These are phyloP conservation scores for Poa annua DNA, from an alignment of 176 grass and related monocot genomes.

Conservation along the genomic window DNA sequence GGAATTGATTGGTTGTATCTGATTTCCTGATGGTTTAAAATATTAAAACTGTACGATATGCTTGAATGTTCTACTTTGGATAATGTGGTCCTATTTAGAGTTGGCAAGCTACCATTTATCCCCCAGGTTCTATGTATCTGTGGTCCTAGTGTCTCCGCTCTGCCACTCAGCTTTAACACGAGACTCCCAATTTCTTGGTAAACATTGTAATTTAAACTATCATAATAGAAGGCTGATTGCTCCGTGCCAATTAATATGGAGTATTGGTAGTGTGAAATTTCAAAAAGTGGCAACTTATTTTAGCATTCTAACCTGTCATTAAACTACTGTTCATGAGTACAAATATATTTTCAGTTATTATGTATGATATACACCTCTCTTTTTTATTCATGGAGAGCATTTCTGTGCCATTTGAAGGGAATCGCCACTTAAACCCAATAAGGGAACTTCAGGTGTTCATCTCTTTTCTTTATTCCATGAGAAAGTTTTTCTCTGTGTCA, in stretches of 20 bases:
- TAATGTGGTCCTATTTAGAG: not conserved
- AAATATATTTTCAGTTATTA: not conserved
- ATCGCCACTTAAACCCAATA: not conserved
- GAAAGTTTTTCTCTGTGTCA: not conserved
- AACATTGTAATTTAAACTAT: constrained; percentile 1
- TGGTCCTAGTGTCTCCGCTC: not conserved
- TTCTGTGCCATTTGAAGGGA: not conserved
- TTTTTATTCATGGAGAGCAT: constrained; percentile 23
- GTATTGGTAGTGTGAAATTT: constrained; percentile 4
- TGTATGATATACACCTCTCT: constrained; percentile 2
- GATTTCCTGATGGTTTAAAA: constrained; percentile 33
- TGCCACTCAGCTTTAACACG: constrained; percentile 3
- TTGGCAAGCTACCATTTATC: not conserved
- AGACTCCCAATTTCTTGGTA: constrained; percentile 1
- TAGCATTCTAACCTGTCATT: not conserved
- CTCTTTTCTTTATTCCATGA: not conserved
- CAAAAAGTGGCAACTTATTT: not conserved
- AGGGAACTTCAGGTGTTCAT: constrained; percentile 26
- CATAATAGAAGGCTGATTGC: not conserved
- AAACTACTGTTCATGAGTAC: not conserved
- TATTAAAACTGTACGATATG: not conserved
- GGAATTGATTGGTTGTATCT: not conserved
- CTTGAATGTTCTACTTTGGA: not conserved
- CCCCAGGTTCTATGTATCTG: not conserved
- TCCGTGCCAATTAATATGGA: constrained; percentile 6